Percentiles rank a stretch among this genome's conserved stretches.
Conservation (phyloP, 306 rosid species). For the Prunus mume region DNA sequence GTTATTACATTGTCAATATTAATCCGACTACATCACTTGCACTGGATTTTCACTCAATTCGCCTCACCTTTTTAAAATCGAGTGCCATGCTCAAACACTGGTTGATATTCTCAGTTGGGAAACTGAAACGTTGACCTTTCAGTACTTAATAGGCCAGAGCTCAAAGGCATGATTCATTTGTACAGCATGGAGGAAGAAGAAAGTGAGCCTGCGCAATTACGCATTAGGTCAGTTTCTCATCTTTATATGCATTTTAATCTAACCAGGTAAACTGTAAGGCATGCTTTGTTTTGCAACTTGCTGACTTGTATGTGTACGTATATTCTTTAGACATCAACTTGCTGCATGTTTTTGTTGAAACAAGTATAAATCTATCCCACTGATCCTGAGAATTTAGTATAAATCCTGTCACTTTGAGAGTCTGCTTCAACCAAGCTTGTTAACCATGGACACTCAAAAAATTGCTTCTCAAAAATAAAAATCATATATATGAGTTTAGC, state of each 20-base stretch:
- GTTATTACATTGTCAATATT: not conserved
- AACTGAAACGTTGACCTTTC: not conserved
- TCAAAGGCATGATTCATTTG: not conserved
- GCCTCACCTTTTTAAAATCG: not conserved
- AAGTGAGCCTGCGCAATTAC: slow-evolving; percentile 30
- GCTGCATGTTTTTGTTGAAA: too few relatives aligned
- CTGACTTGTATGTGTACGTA: too few relatives aligned
- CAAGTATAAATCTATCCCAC: too few relatives aligned
- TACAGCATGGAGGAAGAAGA: slow-evolving; percentile 52
- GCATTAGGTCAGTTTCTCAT: not conserved
- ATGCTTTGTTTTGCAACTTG: too few relatives aligned
- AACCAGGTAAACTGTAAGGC: not conserved
- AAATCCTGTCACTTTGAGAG: too few relatives aligned
- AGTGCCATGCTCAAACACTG: not conserved
- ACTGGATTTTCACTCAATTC: not conserved
- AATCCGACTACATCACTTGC: not conserved
- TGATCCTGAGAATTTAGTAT: too few relatives aligned
- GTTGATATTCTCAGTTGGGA: not conserved
- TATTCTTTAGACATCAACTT: too few relatives aligned
- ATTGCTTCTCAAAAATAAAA: too few relatives aligned
- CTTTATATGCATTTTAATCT: not conserved
- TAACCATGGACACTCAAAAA: too few relatives aligned
- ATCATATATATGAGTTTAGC: too few relatives aligned
- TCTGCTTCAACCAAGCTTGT: too few relatives aligned
- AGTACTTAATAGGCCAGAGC: not conserved